Evolutionary conservation across 2,329 filamentous ascomycete species (phyloP), one percentile per base, ranked within the genome.

Genomic region (Pyrenophora seminiperda): DNA sequence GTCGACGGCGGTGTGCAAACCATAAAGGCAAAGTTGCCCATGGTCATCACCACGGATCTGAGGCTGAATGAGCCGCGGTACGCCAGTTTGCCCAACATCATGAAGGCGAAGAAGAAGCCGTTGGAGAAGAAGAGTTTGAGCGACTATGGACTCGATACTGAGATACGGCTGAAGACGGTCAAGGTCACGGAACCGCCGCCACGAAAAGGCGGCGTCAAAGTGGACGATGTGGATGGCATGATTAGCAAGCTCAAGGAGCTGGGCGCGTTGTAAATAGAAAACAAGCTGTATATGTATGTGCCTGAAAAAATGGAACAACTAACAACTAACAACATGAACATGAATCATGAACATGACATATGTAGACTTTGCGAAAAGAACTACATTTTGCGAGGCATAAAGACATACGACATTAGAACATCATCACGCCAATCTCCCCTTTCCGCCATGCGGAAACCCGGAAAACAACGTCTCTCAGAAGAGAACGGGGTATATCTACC

Each of bases 61-160:
- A 80, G 94, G 43, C 79, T 99, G 73, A 99, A 99, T 71, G 91
- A 95, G 83, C 94, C 94, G 52, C 81, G 94, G 59, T 99, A 96
- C 74, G 94, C 93, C 17, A 96, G 86, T 75, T 75, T 99, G 83
- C 93, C 92, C 41, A 97, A 97, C 73, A 97, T 99, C 61, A 99
- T 99, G 94, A 99, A 97, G 87, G 94, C 94, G 44, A 99, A 99
- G 89, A 99, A 97, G 89, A 99, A 99, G 88, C 90, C 90, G 70
- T 71, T 99, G 65, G 91, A 94, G 68, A 97, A 97, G 88, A 88
- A 91, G 82, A 90, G 83, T 60, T 74, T 97, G 73, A 82, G 79
- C 49, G 94, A 99, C 47, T 73, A 69, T 71, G 89, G 89, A 73
- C 76, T 96, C 34, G 86, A 91, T 65, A 83, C 83, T 43, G 81